A percentile compares a stretch with the other conserved stretches of the same genome.
Evolutionary conservation across 805 yeast species (phyloP).

Genomic region (Candida manassasensis): DNA sequence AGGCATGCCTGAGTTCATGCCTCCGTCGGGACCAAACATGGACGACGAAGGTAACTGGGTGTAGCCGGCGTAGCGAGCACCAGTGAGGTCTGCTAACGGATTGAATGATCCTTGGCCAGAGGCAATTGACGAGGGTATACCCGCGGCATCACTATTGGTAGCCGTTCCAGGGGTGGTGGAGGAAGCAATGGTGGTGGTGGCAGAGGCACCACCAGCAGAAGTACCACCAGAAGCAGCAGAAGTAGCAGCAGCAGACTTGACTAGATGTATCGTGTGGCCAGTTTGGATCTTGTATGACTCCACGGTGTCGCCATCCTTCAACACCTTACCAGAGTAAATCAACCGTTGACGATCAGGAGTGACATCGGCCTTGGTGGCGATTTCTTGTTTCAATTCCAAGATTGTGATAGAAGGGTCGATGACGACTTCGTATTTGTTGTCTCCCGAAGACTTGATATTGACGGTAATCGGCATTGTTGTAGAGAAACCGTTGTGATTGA

Average conservation of each 20-base stretch:
- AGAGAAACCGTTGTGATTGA: no score
- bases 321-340: constrained; percentile 89
- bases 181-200: constrained; percentile 13
- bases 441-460: constrained; percentile 56
- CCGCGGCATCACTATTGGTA: constrained; percentile 10
- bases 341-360: constrained; percentile 80
- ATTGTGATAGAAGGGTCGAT: constrained; percentile 55
- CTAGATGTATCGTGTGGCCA: constrained; percentile 87
- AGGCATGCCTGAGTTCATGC: constrained; percentile 67
- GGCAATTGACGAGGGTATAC: constrained; percentile 72
- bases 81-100: constrained; percentile 87
- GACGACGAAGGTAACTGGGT: constrained; percentile 81
- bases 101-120: constrained; percentile 88
- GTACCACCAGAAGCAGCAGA: constrained; percentile 23
- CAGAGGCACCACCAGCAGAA: constrained; percentile 19
- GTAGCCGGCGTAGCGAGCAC: constrained; percentile 93
- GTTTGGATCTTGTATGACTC: constrained; percentile 73
- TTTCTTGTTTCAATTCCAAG: constrained; percentile 59
- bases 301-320: constrained; percentile 77
- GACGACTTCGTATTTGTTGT: constrained; percentile 67
- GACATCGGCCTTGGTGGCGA: constrained; percentile 58
- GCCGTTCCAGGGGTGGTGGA: constrained; percentile 17
- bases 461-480: constrained; percentile 16
- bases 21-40: constrained; percentile 94
- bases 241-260: constrained; percentile 62